These are phyloP conservation scores for Trichomonascaceae sp. DNA, from an alignment of 1,139 yeast genomes.

Conservation along the genomic window DNA sequence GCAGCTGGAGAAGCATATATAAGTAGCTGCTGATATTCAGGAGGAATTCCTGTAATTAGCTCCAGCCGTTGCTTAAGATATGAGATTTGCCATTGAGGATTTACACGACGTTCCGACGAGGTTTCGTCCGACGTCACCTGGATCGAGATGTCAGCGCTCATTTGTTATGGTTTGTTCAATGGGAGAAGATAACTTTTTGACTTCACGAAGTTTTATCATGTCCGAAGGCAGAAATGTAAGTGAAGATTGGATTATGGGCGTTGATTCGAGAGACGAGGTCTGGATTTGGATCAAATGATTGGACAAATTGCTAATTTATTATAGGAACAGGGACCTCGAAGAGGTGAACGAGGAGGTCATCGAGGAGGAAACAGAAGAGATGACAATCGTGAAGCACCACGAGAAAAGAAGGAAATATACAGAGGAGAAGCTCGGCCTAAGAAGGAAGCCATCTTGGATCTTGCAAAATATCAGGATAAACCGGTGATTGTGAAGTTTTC, in stretches of 20 bases:
- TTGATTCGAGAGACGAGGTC: too few species aligned
- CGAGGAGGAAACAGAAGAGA: slow-evolving; percentile 13
- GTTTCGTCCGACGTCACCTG: slow-evolving; percentile 61
- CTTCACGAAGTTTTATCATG: not conserved
- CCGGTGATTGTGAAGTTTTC: slow-evolving; percentile 70
- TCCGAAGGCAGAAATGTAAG: not conserved
- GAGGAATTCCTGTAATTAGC: slow-evolving; percentile 72
- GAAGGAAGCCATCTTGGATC: slow-evolving; percentile 83
- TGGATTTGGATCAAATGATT: too few species aligned
- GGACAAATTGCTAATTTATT: not conserved
- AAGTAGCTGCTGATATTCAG: slow-evolving; percentile 48
- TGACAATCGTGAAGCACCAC: slow-evolving; percentile 11
- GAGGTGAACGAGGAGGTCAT: slow-evolving; percentile 6
- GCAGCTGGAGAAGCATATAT: slow-evolving; percentile 43
- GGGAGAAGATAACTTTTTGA: not conserved
- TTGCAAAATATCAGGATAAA: slow-evolving; percentile 70
- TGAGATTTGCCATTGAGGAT: slow-evolving; percentile 55
- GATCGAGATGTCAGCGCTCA: slow-evolving; percentile 36
- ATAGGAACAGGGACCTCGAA: not conserved
- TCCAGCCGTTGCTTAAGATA: slow-evolving; percentile 57
- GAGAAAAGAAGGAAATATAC: slow-evolving; percentile 26
- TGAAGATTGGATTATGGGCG: not conserved
- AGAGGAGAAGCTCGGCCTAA: slow-evolving; percentile 62
- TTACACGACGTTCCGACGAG: slow-evolving; percentile 64
- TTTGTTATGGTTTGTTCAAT: slow-evolving; percentile 6